These are phyloP conservation scores for Gossypium raimondii DNA, from an alignment of 345 rosid genomes.

Conservation along the genomic window DNA sequence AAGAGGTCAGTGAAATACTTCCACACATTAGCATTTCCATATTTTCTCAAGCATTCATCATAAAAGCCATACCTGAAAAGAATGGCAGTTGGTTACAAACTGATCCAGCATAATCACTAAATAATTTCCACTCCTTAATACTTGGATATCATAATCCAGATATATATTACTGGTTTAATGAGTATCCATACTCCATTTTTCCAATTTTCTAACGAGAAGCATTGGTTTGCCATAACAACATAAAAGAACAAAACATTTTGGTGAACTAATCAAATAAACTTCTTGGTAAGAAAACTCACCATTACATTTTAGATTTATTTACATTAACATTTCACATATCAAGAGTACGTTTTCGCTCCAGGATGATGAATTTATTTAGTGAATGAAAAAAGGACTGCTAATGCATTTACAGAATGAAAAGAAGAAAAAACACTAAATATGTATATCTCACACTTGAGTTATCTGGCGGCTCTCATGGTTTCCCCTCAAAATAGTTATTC, in stretches of 20 bases:
- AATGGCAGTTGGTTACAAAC: neutral
- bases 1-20: conserved; percentile 57
- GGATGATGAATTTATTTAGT: neutral
- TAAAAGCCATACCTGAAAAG: conserved; percentile 56
- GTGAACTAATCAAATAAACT: neutral
- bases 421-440: neutral
- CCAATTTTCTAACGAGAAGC: neutral
- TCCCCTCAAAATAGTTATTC: conserved; percentile 57
- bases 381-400: neutral
- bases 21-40: conserved; percentile 65
- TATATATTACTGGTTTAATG: neutral
- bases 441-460: conserved; percentile 53
- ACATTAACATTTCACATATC: neutral
- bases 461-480: conserved; percentile 66
- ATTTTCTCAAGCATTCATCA: conserved; percentile 58
- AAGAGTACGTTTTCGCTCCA: neutral
- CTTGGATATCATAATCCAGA: neutral
- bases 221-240: neutral
- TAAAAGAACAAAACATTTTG: neutral
- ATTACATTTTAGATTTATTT: neutral
- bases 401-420: neutral
- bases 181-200: neutral
- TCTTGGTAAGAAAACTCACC: neutral
- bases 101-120: neutral
- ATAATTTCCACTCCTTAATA: conserved; percentile 11